These are phyloP conservation scores for Mycena indigotica DNA, from an alignment of 768 basidiomycete species.

Conservation along the genomic window DNA sequence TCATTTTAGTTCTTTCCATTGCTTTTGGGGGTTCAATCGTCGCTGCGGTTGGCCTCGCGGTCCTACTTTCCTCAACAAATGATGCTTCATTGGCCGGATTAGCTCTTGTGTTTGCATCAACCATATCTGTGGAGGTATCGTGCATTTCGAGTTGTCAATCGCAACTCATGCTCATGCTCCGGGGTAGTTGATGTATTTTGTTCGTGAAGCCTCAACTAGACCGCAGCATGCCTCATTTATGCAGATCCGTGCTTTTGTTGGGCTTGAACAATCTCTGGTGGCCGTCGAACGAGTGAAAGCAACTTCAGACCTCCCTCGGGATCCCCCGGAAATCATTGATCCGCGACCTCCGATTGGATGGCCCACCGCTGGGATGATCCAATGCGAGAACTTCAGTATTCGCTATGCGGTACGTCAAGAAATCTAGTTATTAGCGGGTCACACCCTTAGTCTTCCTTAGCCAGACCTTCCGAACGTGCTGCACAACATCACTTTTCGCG, in stretches of 20 bases:
- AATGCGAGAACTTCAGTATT: not conserved
- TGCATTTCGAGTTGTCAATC: not conserved
- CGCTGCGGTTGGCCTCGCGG: constrained; percentile 55
- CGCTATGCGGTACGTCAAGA: not conserved
- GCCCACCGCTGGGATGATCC: not conserved
- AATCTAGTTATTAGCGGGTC: too few species aligned
- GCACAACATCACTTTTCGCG: constrained; percentile 11
- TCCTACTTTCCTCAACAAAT: constrained; percentile 52
- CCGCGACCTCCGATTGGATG: not conserved
- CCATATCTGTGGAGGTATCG: constrained; percentile 49
- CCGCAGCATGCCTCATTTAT: not conserved
- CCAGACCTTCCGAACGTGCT: constrained; percentile 3
- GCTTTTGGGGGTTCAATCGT: constrained; percentile 37
- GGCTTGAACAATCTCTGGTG: not conserved
- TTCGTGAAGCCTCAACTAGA: not conserved
- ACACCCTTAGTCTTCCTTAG: not conserved
- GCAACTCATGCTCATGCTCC: not conserved
- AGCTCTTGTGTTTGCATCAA: constrained; percentile 60
- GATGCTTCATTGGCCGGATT: constrained; percentile 67
- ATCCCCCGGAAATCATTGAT: not conserved
- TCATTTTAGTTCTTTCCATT: constrained; percentile 5
- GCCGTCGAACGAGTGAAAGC: not conserved
- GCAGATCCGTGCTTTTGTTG: not conserved
- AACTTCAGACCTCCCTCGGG: not conserved
- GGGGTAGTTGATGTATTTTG: constrained; percentile 12